Percentiles rank a stretch among this genome's conserved stretches.
Conservation (phyloP, 1,284 basidiomycete genomes). For the Ganoderma leucocontextum region DNA sequence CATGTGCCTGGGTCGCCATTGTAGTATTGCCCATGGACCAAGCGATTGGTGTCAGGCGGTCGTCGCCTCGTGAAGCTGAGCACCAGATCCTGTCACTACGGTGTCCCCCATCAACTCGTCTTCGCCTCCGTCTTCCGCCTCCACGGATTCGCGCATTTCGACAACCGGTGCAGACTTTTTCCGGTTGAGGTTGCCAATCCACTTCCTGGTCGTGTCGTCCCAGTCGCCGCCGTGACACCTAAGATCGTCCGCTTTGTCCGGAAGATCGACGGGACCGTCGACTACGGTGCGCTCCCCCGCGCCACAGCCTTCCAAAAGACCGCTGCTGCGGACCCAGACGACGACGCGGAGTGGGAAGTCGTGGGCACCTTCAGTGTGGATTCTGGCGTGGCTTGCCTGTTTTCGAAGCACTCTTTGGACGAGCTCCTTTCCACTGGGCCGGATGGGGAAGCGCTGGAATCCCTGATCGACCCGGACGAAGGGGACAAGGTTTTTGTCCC, state of each 20-base stretch:
- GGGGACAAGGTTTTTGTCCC: not conserved
- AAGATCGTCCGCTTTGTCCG: not conserved
- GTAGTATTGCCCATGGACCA: not conserved
- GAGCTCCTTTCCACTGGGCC: conserved; percentile 1
- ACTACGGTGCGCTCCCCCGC: not conserved
- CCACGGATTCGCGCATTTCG: no score
- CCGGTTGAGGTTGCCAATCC: no score
- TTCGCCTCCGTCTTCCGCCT: no score
- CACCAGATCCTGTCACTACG: no score
- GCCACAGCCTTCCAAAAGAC: not conserved
- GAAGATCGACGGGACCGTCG: not conserved
- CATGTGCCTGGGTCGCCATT: not conserved
- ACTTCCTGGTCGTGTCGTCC: no score
- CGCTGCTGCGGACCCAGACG: not conserved
- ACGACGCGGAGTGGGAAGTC: not conserved
- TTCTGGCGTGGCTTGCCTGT: not conserved
- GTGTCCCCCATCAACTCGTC: no score
- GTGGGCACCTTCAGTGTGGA: conserved; percentile 2
- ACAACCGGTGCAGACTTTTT: no score
- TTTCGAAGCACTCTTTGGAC: conserved; percentile 1
- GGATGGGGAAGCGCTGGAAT: not conserved
- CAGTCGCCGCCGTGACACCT: no score
- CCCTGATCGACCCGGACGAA: not conserved
- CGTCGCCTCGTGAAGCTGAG: no score
- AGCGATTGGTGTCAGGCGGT: no score